A percentile compares a stretch with the other conserved stretches of the same genome.
Evolutionary conservation across 1,139 yeast species (phyloP).

Genomic region (Oligophagozyma castellii): DNA sequence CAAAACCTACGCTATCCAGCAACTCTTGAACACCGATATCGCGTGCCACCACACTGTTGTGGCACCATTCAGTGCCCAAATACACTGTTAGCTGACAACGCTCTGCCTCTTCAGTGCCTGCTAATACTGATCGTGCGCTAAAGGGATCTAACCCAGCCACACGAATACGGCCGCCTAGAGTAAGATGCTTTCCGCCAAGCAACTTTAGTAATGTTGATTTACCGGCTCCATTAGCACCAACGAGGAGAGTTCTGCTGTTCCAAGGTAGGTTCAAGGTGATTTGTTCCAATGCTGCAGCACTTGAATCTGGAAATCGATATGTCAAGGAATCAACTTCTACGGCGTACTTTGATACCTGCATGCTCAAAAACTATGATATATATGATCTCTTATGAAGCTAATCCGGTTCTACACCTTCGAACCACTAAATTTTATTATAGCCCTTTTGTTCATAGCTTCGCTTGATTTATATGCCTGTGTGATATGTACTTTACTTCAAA

Average conservation of each 20-base stretch:
- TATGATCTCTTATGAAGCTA: no score
- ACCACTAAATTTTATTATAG: no score
- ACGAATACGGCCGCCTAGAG: constrained; percentile 48
- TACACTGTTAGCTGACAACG: constrained; percentile 56
- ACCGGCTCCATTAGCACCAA: constrained; percentile 98
- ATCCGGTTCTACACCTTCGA: no score
- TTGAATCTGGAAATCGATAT: constrained; percentile 51
- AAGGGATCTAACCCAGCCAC: constrained; percentile 85
- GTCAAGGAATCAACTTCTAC: constrained; percentile 53
- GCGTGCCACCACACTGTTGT: constrained; percentile 75
- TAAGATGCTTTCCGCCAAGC: constrained; percentile 82
- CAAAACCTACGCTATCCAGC: constrained; percentile 76
- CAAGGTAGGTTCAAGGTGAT: constrained; percentile 48
- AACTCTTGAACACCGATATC: constrained; percentile 78
- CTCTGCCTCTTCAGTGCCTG: constrained; percentile 9
- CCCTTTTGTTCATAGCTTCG: no score
- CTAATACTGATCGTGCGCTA: constrained; percentile 26
- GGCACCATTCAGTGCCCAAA: constrained; percentile 96
- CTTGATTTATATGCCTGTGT: no score
- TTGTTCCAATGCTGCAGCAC: constrained; percentile 56
- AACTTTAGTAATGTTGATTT: constrained; percentile 76
- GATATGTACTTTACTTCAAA: no score
- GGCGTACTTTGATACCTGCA: constrained; percentile 26
- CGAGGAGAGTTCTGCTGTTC: constrained; percentile 60
- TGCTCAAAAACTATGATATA: no score